Percentiles rank a stretch among this genome's conserved stretches.
Conservation (phyloP, 2,329 filamentous ascomycete genomes). For the Cytospora schulzeri region DNA sequence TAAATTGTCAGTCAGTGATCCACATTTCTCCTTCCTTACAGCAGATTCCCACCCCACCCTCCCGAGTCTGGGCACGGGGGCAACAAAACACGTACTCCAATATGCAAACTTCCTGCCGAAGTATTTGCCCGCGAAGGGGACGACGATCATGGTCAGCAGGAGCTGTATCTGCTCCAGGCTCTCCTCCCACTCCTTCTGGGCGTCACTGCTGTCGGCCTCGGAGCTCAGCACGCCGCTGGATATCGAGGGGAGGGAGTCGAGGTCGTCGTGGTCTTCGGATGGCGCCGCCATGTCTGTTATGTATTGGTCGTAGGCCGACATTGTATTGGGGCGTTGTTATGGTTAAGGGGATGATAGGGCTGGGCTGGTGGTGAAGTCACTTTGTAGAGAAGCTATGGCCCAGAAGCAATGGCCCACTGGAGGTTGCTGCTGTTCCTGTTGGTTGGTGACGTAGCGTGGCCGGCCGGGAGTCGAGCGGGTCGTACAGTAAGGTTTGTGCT, state of each 20-base stretch:
- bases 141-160: slow-evolving; percentile 88
- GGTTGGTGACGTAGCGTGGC: not conserved
- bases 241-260: slow-evolving; percentile 66
- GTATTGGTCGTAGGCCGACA: slow-evolving; percentile 49
- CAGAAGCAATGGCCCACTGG: not conserved
- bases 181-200: slow-evolving; percentile 92
- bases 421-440: slow-evolving; percentile 10
- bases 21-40: not conserved
- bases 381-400: slow-evolving; percentile 4
- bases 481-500: not conserved
- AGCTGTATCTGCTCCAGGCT: slow-evolving; percentile 92
- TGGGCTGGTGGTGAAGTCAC: not conserved
- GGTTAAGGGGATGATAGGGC: not conserved
- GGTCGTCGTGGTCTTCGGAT: slow-evolving; percentile 52
- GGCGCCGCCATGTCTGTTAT: slow-evolving; percentile 50
- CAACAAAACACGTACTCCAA: slow-evolving; percentile 72
- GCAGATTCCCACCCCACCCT: not conserved
- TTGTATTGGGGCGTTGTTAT: slow-evolving; percentile 3
- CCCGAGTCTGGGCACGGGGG: not conserved
- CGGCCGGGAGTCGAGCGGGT: not conserved
- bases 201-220: slow-evolving; percentile 63
- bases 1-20: slow-evolving; percentile 19
- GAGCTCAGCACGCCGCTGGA: slow-evolving; percentile 53
- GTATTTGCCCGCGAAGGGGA: slow-evolving; percentile 94
- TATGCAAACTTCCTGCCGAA: slow-evolving; percentile 93